Conservation (phyloP, 257 asterid genomes). For the Solanum chiquidenum region DNA sequence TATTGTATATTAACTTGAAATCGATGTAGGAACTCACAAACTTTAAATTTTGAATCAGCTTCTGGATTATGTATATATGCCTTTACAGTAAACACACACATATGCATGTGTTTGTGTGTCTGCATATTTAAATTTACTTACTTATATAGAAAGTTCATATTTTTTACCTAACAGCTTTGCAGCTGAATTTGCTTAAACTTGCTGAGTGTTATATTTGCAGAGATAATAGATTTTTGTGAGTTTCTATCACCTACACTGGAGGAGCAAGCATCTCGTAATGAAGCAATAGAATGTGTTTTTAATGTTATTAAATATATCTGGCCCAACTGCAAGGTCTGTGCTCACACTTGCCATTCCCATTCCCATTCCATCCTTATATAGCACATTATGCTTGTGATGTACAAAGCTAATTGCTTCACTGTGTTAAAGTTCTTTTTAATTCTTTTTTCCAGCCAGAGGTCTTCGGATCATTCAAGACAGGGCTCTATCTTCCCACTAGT, state of each 20-base stretch:
- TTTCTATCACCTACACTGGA: conserved; percentile 84
- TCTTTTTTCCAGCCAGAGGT: conserved; percentile 65
- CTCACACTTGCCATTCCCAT: neutral
- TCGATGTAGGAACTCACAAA: neutral
- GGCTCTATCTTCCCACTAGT: conserved; percentile 94
- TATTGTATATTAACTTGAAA: neutral
- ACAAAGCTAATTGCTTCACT: neutral
- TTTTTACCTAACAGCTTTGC: neutral
- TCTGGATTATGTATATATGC: neutral
- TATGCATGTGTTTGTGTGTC: neutral
- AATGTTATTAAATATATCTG: conserved; percentile 79
- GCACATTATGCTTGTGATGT: neutral
- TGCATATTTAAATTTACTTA: neutral
- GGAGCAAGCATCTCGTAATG: conserved; percentile 64
- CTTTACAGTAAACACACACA: neutral
- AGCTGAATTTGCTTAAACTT: neutral
- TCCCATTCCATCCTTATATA: neutral
- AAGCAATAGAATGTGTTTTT: conserved; percentile 68
- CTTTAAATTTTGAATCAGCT: neutral
- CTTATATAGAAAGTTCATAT: neutral
- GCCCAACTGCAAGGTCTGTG: conserved; percentile 73
- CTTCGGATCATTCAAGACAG: conserved; percentile 93
- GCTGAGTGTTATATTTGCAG: conserved; percentile 27
- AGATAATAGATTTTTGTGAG: conserved; percentile 87
- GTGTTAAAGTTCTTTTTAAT: neutral